These are phyloP conservation scores for Lactarius quietus DNA, from an alignment of 768 basidiomycete species.

Conservation along the genomic window DNA sequence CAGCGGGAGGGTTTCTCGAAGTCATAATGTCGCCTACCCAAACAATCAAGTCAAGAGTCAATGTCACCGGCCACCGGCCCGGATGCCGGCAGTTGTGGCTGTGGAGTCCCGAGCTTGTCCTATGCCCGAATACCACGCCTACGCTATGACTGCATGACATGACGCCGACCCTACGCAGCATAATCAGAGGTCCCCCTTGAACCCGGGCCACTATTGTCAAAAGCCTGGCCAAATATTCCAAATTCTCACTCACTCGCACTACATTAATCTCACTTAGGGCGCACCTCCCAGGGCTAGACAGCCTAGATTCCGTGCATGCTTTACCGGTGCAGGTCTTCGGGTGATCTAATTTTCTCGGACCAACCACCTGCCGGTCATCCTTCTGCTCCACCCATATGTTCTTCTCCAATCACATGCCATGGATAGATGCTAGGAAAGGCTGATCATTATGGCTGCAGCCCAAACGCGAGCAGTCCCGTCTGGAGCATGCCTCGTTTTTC, in stretches of 20 bases:
- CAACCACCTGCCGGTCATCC: not conserved
- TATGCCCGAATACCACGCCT: too few species aligned
- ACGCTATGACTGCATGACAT: too few species aligned
- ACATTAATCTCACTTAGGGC: not conserved
- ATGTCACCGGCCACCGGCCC: not conserved
- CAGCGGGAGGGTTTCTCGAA: constrained; percentile 22
- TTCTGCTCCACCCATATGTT: not conserved
- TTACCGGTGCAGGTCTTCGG: not conserved
- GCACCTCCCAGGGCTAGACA: not conserved
- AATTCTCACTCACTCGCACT: not conserved
- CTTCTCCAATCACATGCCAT: not conserved
- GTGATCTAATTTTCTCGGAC: not conserved
- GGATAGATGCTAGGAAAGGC: not conserved
- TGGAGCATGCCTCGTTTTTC: not conserved
- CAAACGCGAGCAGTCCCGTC: not conserved
- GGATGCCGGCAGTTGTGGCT: not conserved
- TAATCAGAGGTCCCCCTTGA: not conserved
- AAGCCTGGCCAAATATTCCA: not conserved
- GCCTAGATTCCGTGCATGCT: too few species aligned
- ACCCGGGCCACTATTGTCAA: not conserved
- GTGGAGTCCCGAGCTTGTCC: too few species aligned
- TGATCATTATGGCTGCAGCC: not conserved
- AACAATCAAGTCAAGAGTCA: too few species aligned
- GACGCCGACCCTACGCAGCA: too few species aligned
- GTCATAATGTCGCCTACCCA: constrained; percentile 14